Conservation (phyloP, 148 eudicot genomes). For the Suaeda aralocaspica region DNA sequence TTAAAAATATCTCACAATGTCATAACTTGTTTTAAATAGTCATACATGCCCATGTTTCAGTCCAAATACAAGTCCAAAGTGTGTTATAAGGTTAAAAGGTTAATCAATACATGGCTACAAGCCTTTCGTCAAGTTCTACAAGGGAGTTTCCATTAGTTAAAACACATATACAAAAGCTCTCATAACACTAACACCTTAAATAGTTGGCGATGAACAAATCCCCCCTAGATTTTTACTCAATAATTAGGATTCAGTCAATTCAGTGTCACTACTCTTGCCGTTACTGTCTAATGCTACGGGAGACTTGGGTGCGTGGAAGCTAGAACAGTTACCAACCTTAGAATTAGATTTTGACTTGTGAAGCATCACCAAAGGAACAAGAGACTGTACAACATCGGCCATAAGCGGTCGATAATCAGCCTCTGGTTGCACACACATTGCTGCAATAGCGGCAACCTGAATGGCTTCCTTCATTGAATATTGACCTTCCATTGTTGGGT, state of each 20-base stretch:
- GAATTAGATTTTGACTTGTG: slow-evolving; percentile 40
- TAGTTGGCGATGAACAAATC: slow-evolving; percentile 5
- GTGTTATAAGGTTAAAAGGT: neutral
- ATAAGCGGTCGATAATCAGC: slow-evolving; percentile 93
- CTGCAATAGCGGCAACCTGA: slow-evolving; percentile 96
- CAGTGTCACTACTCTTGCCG: slow-evolving; percentile 11
- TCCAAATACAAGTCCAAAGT: too few species aligned
- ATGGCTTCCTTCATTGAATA: slow-evolving; percentile 77
- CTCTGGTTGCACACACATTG: slow-evolving; percentile 94
- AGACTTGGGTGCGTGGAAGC: slow-evolving; percentile 43
- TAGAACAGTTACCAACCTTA: slow-evolving; percentile 36
- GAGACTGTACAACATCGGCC: slow-evolving; percentile 96
- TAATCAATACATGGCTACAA: slow-evolving; percentile 9
- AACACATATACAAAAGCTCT: slow-evolving; percentile 15
- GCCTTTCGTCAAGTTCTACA: neutral
- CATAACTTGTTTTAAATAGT: too few species aligned
- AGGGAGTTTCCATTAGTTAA: slow-evolving; percentile 4
- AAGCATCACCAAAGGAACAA: slow-evolving; percentile 75
- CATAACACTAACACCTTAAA: neutral
- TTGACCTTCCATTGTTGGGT: slow-evolving; percentile 79
- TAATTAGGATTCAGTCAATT: slow-evolving; percentile 16
- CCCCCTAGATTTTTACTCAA: neutral
- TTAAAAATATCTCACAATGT: too few species aligned
- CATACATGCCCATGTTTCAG: too few species aligned
- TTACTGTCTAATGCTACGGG: slow-evolving; percentile 31